These are phyloP conservation scores for Lentinula lateritia DNA, from an alignment of 768 basidiomycete genomes.

Conservation along the genomic window DNA sequence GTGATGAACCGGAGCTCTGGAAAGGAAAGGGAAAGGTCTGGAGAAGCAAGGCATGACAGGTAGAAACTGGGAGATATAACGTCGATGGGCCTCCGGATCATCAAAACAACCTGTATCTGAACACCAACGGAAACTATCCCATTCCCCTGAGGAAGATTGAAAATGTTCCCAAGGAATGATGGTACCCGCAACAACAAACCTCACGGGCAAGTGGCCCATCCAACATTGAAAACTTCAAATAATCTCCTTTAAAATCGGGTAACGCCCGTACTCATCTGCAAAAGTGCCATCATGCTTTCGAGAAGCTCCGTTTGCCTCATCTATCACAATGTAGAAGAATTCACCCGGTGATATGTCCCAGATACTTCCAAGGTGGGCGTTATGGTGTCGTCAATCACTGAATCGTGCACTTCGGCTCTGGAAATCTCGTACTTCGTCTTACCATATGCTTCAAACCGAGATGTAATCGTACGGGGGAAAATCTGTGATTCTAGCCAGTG, in stretches of 20 bases:
- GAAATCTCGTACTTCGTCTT: not conserved
- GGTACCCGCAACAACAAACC: conserved; percentile 4
- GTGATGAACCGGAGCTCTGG: too few relatives aligned
- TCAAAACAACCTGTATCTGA: conserved; percentile 9
- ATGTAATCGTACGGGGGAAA: not conserved
- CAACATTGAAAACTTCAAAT: not conserved
- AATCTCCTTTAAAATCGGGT: conserved; percentile 5
- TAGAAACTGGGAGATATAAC: conserved; percentile 4
- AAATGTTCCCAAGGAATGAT: conserved; percentile 1
- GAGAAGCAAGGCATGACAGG: too few relatives aligned
- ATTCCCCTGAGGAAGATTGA: not conserved
- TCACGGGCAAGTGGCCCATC: not conserved
- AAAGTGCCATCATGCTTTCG: not conserved
- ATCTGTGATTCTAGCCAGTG: conserved; percentile 1
- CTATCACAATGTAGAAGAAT: conserved; percentile 2
- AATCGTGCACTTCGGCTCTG: not conserved
- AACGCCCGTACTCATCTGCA: not conserved
- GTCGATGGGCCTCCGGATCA: not conserved
- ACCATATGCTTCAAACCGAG: not conserved
- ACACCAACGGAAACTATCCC: conserved; percentile 6
- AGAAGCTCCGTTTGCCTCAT: conserved; percentile 6
- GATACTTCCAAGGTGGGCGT: not conserved
- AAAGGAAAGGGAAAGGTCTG: too few relatives aligned
- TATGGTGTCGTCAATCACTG: not conserved
- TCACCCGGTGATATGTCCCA: not conserved